Evolutionary conservation across 371 early-diverging fungal genomes (phyloP), one percentile per base, ranked within the genome.

Genomic region (Mucor mucedo): DNA sequence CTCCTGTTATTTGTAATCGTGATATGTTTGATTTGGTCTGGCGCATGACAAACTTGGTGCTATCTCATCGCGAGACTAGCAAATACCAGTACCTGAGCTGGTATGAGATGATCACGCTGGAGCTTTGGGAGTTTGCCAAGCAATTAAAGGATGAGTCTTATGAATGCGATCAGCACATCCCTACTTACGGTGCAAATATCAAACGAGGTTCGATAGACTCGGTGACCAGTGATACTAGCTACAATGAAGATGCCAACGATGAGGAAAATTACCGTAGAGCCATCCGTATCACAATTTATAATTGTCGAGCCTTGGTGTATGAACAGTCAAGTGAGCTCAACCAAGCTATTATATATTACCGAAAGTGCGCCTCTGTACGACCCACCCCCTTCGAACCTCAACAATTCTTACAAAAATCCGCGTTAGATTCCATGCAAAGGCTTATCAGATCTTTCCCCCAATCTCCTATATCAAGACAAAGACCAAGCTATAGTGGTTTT

Each of bases 281-380:
- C 2, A 75, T 75, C 45, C 70, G 80, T 39, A 73, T 73, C 49
- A 70, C 72, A 7, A 75, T 80, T 42, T 77, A 80, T 42, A 60
- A 75, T 45, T 77, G 76, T 13, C 80, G 76, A 30, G 80, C 76
- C 3, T 48, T 60, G 5, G 52, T 80, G 5, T 76, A 59, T 64
- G 72, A 75, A 56, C 70, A 74, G 54, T 55, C 67, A n/a, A 57
- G 59, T 16, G 61, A 66, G 16, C 47, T 68, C 4, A 63, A 58
- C 11, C 71, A 70, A 54, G 79, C 79, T 3, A 60, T 65, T 38
- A 21, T 55, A 3, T 72, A 72, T 39, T 72, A 72, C 39, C 69
- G 73, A 9, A 72, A 72, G 30, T 69, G 73, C 55, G 55, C 66
- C n/a, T 55, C 66, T 45, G 73, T 72, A 42, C 55, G 64, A 54